phyloP scores from a whole-genome alignment of 805 yeast genomes.

The Ogataea saltuana region DNA sequence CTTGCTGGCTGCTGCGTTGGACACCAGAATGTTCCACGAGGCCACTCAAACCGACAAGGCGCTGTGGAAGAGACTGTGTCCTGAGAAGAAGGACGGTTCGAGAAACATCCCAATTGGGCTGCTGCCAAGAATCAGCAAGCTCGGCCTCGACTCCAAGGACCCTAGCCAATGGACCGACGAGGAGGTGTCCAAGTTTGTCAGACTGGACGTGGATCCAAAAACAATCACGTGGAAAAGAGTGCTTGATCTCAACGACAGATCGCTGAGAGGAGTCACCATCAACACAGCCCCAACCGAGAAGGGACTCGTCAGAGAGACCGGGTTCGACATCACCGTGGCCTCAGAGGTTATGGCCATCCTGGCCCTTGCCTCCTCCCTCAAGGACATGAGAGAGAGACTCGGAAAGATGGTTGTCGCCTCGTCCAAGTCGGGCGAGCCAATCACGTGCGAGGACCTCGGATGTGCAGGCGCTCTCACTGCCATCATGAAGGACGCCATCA shows the following conservation, averaged over 20 bases:
- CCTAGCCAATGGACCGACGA: conserved; percentile 79
- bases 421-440: conserved; percentile 69
- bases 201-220: conserved; percentile 85
- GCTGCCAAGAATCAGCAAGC: conserved; percentile 69
- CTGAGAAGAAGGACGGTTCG: conserved; percentile 71
- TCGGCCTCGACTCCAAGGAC: conserved; percentile 79
- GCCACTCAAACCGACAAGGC: conserved; percentile 74
- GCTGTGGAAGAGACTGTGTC: conserved; percentile 82
- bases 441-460: conserved; percentile 93
- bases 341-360: conserved; percentile 95
- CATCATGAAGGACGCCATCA: conserved; percentile 90
- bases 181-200: conserved; percentile 72
- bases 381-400: conserved; percentile 83
- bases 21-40: conserved; percentile 96
- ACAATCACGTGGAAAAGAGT: conserved; percentile 92
- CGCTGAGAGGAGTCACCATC: conserved; percentile 82
- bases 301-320: conserved; percentile 81
- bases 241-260: conserved; percentile 91
- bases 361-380: conserved; percentile 75
- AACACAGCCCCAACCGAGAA: conserved; percentile 94
- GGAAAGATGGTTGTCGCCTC: conserved; percentile 91
- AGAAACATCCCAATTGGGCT: conserved; percentile 79
- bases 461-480: conserved; percentile 96
- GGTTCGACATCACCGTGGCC: conserved; percentile 96
- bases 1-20: conserved; percentile 93